Evolutionary conservation across 768 basidiomycete genomes (phyloP), one percentile per base, ranked within the genome.

Genomic region (Rubroboletus pulcherrimus): DNA sequence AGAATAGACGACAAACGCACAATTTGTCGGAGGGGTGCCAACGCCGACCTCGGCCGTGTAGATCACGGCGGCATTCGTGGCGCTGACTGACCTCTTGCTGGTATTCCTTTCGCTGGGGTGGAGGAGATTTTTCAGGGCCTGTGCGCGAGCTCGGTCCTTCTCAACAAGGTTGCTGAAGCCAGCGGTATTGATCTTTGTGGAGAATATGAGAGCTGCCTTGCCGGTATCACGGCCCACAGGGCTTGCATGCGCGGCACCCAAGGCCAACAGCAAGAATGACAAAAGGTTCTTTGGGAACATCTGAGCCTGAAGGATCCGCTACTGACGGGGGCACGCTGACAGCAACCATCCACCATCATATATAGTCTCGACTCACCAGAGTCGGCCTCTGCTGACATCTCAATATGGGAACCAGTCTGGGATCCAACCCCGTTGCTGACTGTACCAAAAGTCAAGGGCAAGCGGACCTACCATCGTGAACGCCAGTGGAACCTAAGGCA

Each of bases 21-120:
- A 57, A 34, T 62, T 41, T 14, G 69, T 62, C 1, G 69, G 45
- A 24, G 71, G 71, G 24, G 54, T 62, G 3, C 71, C 71, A 29
- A 72, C 11, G 14, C 61, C 58, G 17, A 71, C 62, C 54, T 74
- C 45, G 0, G 64, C 67, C 1, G 65, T 69, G 55, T 74, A 76
- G 14, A 53, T 52, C 5, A 71, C 54, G 0, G 47, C 64, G 10
- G 55, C 51, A 39, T 73, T 74, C 4, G 62, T 63, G 11, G 55
- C 58, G 21, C 48, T 53, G 43, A 57, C 24, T 7, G 43, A 47
- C 21, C 9, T 31, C 29, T 6, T 39, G 38, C 51, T 37, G 29
- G 31, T 30, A 8, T 7, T 29, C 19, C 31, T 52, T 30, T 47
- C 29, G 4, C 14, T n/a, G 12, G 17, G 10, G 11, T 34, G 31